These are phyloP conservation scores for Amphichorda felina DNA, from an alignment of 2,329 filamentous ascomycete genomes.

Conservation along the genomic window DNA sequence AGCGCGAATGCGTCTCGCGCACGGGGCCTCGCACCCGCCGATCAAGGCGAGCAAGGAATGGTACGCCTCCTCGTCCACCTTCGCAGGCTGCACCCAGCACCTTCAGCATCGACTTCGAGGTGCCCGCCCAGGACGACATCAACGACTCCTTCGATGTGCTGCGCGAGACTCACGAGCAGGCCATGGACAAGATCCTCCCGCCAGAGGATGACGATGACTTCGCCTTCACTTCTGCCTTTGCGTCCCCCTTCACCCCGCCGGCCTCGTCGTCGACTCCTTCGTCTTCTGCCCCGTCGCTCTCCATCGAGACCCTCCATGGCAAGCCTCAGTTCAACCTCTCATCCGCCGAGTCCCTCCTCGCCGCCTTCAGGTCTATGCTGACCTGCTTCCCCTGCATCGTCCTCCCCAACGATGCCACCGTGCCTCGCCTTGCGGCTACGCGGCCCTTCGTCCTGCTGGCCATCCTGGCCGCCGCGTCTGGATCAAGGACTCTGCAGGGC, in stretches of 20 bases:
- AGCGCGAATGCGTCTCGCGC: slow-evolving; percentile 40
- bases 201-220: slow-evolving; percentile 10
- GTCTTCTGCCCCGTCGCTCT: slow-evolving; percentile 14
- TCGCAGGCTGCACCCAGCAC: slow-evolving; percentile 23
- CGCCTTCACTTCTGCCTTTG: neutral
- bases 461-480: slow-evolving; percentile 37
- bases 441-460: slow-evolving; percentile 42
- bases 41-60: slow-evolving; percentile 18
- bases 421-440: slow-evolving; percentile 28
- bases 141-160: slow-evolving; percentile 28
- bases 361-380: slow-evolving; percentile 30
- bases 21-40: slow-evolving; percentile 37
- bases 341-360: slow-evolving; percentile 34
- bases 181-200: slow-evolving; percentile 27
- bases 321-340: slow-evolving; percentile 43
- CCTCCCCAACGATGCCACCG: slow-evolving; percentile 25
- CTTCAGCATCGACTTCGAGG: slow-evolving; percentile 39
- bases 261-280: slow-evolving; percentile 9
- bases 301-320: slow-evolving; percentile 26
- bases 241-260: slow-evolving; percentile 9
- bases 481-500: slow-evolving; percentile 33
- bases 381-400: slow-evolving; percentile 30
- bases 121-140: slow-evolving; percentile 25
- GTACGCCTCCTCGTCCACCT: neutral
- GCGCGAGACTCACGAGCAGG: slow-evolving; percentile 27